Evolutionary conservation across 768 basidiomycete genomes (phyloP).

Genomic region (Russula dissimulans): DNA sequence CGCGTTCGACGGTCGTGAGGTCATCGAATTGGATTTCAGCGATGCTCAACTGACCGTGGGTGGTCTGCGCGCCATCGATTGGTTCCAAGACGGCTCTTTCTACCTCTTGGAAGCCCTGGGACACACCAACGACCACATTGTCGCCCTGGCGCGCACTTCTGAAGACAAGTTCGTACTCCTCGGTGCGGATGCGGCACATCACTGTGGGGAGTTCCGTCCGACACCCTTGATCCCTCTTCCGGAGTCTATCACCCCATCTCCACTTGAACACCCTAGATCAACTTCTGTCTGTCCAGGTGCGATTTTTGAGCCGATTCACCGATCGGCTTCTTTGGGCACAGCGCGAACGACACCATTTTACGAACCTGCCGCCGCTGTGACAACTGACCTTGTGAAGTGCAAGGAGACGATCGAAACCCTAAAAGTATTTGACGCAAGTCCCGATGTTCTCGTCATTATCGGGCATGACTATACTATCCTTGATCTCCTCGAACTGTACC

Average conservation of each 20-base stretch:
- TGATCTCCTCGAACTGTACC: neutral
- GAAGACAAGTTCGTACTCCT: neutral
- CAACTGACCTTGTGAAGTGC: neutral
- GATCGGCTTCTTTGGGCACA: neutral
- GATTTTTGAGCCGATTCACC: neutral
- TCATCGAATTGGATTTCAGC: neutral
- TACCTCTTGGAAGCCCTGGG: neutral
- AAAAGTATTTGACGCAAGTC: neutral
- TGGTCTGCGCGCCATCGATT: neutral
- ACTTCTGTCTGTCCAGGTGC: neutral
- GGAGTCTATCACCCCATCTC: no score
- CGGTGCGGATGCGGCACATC: neutral
- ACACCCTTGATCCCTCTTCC: neutral
- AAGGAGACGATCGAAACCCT: neutral
- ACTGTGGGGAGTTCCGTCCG: neutral
- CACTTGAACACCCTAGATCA: neutral
- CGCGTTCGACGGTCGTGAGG: neutral
- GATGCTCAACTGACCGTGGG: neutral
- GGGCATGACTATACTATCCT: neutral
- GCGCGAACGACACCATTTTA: no score
- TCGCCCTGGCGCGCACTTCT: neutral
- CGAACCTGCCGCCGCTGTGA: neutral
- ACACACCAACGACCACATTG: neutral
- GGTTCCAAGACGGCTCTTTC: neutral
- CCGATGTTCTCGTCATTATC: neutral